phyloP scores from a whole-genome alignment of 202 grass and related monocot genomes.

The Elaeis oleifera region DNA sequence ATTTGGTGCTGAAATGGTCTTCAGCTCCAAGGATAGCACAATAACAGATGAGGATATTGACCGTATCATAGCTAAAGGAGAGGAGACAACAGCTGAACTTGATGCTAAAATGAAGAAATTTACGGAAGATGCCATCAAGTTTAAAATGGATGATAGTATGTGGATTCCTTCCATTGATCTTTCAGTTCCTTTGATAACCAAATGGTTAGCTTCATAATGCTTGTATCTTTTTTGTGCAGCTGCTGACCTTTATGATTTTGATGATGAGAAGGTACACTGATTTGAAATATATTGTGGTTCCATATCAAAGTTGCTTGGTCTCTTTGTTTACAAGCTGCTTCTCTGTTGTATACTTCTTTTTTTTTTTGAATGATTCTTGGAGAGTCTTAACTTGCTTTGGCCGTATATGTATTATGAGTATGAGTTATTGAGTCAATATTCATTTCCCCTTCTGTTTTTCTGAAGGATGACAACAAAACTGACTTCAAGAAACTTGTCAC shows the following conservation, averaged over 20 bases:
- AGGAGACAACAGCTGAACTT: conserved; percentile 91
- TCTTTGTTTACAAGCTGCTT: conserved; percentile 1
- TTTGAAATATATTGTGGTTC: neutral
- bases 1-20: too few species aligned
- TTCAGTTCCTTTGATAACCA: neutral
- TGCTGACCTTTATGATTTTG: conserved; percentile 98
- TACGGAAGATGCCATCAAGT: conserved; percentile 97
- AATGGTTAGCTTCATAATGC: neutral
- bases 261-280: conserved; percentile 81
- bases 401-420: too few species aligned
- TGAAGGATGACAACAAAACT: conserved; percentile 83
- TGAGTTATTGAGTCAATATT: too few species aligned
- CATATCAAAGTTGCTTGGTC: neutral
- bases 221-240: conserved; percentile 35
- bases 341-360: conserved; percentile 5
- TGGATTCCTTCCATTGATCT: neutral
- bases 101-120: conserved; percentile 99
- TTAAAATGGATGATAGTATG: conserved; percentile 99
- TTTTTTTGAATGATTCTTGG: neutral
- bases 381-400: too few species aligned
- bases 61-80: conserved; percentile 95
- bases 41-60: too few species aligned
- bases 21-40: too few species aligned
- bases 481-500: conserved; percentile 96
- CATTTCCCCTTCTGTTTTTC: conserved; percentile 23